phyloP scores from a whole-genome alignment of 768 basidiomycete genomes.

The Leccinum variicolor region DNA sequence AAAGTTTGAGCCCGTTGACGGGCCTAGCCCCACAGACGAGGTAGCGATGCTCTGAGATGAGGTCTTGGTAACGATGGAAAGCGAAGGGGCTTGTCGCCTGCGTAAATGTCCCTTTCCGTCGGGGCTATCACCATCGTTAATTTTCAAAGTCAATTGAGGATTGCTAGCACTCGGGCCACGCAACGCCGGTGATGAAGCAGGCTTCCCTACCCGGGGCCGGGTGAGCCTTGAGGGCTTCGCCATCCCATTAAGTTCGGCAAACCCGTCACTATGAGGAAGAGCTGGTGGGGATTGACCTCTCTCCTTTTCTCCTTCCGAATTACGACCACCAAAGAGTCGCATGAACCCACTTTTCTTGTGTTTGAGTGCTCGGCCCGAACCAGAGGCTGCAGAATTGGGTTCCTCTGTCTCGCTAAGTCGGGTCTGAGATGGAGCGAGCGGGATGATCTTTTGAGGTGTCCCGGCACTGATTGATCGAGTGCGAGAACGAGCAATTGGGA shows the following conservation, averaged over 20 bases:
- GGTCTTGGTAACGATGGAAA: constrained; percentile 28
- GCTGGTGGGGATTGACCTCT: constrained; percentile 51
- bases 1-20: constrained; percentile 11
- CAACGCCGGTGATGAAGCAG: constrained; percentile 37
- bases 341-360: constrained; percentile 83
- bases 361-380: constrained; percentile 49
- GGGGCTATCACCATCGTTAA: constrained; percentile 6
- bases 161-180: constrained; percentile 19
- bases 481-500: constrained; percentile 33
- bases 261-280: constrained; percentile 43
- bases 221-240: constrained; percentile 30
- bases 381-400: constrained; percentile 13
- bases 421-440: constrained; percentile 35
- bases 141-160: constrained; percentile 15
- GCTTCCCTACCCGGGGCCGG: constrained; percentile 37
- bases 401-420: constrained; percentile 47
- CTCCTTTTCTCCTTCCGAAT: constrained; percentile 32
- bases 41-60: constrained; percentile 13
- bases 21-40: constrained; percentile 9
- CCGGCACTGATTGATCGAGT: constrained; percentile 64
- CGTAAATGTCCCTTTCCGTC: constrained; percentile 25
- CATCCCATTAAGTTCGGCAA: constrained; percentile 29
- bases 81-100: constrained; percentile 28
- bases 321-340: constrained; percentile 63
- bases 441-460: constrained; percentile 40